These are phyloP conservation scores for Nectriaceae sp. DNA, from an alignment of 2,329 filamentous ascomycete species.

Conservation along the genomic window DNA sequence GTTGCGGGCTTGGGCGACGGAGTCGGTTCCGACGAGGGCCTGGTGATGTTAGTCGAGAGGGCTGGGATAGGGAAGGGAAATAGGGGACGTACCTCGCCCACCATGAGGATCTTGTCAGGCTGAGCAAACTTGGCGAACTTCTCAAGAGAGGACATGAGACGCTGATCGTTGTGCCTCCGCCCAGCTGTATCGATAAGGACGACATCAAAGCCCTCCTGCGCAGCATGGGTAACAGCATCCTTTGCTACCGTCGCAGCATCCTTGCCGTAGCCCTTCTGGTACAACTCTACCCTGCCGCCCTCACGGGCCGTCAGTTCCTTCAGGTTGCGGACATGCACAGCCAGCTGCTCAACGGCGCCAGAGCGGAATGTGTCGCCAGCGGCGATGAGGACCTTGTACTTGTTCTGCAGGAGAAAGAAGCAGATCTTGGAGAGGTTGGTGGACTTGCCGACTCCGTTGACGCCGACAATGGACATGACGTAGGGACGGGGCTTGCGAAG, in stretches of 20 bases:
- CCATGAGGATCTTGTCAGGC: slow-evolving; percentile 99
- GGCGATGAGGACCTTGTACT: slow-evolving; percentile 90
- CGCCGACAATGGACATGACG: slow-evolving; percentile 96
- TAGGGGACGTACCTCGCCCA: slow-evolving; percentile 54
- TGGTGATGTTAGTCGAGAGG: slow-evolving; percentile 27
- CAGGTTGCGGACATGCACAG: slow-evolving; percentile 91
- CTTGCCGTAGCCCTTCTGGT: slow-evolving; percentile 97
- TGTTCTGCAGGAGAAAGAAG: slow-evolving; percentile 96
- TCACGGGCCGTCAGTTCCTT: slow-evolving; percentile 86
- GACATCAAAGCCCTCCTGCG: slow-evolving; percentile 79
- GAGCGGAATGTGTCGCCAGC: slow-evolving; percentile 97
- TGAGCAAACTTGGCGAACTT: slow-evolving; percentile 97
- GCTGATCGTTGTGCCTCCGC: slow-evolving; percentile 89
- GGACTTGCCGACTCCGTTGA: slow-evolving; percentile 97
- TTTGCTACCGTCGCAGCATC: slow-evolving; percentile 95
- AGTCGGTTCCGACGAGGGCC: slow-evolving; percentile 93
- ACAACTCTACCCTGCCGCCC: slow-evolving; percentile 83
- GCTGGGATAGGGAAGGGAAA: not conserved
- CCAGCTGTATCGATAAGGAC: slow-evolving; percentile 97
- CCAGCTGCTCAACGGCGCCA: slow-evolving; percentile 93
- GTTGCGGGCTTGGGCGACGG: slow-evolving; percentile 91
- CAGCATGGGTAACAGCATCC: slow-evolving; percentile 83
- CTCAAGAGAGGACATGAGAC: slow-evolving; percentile 94
- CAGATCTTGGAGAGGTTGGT: slow-evolving; percentile 98
- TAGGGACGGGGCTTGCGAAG: slow-evolving; percentile 75